phyloP scores from a whole-genome alignment of 805 yeast genomes.

The Scheffersomyces amazonensis region DNA sequence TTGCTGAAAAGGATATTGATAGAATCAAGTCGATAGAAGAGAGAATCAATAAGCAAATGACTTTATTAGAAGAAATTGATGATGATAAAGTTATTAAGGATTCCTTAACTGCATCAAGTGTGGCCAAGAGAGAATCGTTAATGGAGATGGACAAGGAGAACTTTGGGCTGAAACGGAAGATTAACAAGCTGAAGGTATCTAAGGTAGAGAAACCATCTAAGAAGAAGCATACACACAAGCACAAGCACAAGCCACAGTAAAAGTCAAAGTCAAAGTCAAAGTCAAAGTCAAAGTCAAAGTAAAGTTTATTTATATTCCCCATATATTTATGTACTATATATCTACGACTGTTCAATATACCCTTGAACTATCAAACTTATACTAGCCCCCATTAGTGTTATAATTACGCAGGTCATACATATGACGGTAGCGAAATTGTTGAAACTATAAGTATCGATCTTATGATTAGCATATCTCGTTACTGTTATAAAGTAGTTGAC shows the following conservation, averaged over 20 bases:
- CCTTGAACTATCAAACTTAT: constrained; percentile 23
- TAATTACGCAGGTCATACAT: constrained; percentile 29
- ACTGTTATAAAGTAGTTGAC: constrained; percentile 44
- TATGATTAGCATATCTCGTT: constrained; percentile 39
- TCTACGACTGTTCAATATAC: constrained; percentile 7
- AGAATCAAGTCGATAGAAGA: constrained; percentile 85
- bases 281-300: background rate
- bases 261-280: constrained; percentile 1
- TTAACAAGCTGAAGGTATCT: constrained; percentile 41
- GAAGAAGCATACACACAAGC: constrained; percentile 7
- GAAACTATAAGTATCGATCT: constrained; percentile 37
- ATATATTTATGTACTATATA: background rate
- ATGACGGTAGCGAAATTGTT: constrained; percentile 26
- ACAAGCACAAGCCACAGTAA: too few species aligned
- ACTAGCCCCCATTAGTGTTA: constrained; percentile 34
- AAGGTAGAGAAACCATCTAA: constrained; percentile 7
- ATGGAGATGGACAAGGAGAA: constrained; percentile 92
- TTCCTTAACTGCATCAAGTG: constrained; percentile 65
- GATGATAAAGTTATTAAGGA: constrained; percentile 77
- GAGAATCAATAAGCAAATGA: constrained; percentile 77
- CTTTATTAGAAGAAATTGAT: constrained; percentile 62
- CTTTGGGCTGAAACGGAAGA: constrained; percentile 72
- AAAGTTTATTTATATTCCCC: background rate
- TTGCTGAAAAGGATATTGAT: constrained; percentile 80
- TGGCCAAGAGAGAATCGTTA: constrained; percentile 84